Base-by-base conservation (phyloP, 176 grass and related monocot genomes). In the Echinochloa phyllopogon region DNA sequence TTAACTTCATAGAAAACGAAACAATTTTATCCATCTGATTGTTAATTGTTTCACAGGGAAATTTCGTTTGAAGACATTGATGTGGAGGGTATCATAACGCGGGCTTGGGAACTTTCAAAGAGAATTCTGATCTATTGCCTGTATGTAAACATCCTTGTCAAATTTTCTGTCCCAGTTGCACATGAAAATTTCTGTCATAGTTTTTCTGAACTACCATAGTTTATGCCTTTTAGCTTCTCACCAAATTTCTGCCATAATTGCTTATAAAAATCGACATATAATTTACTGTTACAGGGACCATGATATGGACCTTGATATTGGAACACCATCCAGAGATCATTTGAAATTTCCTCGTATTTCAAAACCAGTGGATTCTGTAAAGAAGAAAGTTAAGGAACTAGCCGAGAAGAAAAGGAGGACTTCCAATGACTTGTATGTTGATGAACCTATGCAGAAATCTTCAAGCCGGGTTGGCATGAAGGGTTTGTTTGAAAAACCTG, bases 71-170 rank as follows among this genome's bases (percentile, higher is more conserved):
- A 85, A 25, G 62, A 88, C 25, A 73, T 12, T 82, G 82, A 88
- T 38, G 77, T 82, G 18, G 40, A 82, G 57, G 87, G 44, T 45
- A 66, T 89, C 42, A 52, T 87, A 77, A 71, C 57, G 27, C 87
- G 87, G n/a, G 90, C 90, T 64, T 92, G 90, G 90, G 84, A 89
- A 70, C 90, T 89, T 84, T 85, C 87, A 78, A 76, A 87, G 63
- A 81, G 90, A 48, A 84, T 89, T 83, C 80, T 92, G 47, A 92
- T 92, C 57, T 89, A 89, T 57, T 89, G 90, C 79, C 57, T 92
- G 90, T 92, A 86, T 65, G 87, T 78, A 47, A 33, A 83, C 24
- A 60, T 69, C 24, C 53, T 69, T n/a, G n/a, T 77, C 17, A 77
- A 70, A 29, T 6, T 62, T 51, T 37, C 14, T 59, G 45, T 72